Conservation (phyloP, 768 basidiomycete species). For the Mycena polygramma region DNA sequence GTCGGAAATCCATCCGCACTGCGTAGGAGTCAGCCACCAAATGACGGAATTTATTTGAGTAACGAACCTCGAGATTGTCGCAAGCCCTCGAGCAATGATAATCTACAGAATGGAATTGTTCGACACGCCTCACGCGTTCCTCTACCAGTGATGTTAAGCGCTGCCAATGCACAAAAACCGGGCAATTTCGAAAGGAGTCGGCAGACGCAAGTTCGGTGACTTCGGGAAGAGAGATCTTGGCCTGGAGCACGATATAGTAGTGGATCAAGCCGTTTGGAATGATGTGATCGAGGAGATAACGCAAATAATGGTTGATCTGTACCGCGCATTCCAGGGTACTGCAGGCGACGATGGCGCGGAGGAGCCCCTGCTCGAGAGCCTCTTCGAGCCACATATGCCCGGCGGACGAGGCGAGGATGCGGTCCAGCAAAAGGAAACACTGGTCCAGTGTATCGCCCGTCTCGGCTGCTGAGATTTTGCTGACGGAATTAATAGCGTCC, state of each 20-base stretch:
- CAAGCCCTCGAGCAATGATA: not conserved
- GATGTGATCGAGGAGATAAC: not conserved
- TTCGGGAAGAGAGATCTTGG: not conserved
- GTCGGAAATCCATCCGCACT: not conserved
- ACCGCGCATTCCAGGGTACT: not conserved
- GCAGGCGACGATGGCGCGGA: not conserved
- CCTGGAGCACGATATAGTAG: not conserved
- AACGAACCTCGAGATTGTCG: slow-evolving; percentile 6
- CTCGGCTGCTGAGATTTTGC: not conserved
- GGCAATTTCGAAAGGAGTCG: slow-evolving; percentile 4
- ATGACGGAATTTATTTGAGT: not conserved
- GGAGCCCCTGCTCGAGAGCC: not conserved
- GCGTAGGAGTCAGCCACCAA: not conserved
- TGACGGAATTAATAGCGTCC: not conserved
- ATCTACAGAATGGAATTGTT: not conserved
- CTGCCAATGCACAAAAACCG: not conserved
- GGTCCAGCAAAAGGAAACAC: not conserved
- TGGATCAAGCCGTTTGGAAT: not conserved
- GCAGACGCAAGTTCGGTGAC: not conserved
- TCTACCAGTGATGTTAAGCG: not conserved
- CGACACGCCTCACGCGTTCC: not conserved
- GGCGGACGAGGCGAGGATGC: not conserved
- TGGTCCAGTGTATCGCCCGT: not conserved
- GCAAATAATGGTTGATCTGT: not conserved
- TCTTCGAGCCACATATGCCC: not conserved